Conservation (phyloP, 2,329 filamentous ascomycete genomes). For the Didymella arachidicola region DNA sequence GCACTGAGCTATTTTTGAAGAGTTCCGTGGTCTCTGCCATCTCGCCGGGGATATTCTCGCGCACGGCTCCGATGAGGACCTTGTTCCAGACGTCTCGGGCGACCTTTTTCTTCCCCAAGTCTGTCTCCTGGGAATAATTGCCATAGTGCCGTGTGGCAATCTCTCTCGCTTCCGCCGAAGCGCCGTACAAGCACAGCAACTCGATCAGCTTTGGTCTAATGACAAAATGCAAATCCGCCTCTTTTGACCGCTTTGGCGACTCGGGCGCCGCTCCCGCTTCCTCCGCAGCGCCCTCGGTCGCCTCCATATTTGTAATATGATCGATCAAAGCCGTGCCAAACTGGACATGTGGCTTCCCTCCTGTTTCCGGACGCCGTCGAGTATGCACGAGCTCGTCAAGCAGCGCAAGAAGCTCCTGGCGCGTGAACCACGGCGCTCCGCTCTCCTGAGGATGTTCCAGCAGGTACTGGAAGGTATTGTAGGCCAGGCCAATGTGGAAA, state of each 20-base stretch:
- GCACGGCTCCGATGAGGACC: slow-evolving; percentile 68
- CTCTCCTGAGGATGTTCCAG: slow-evolving; percentile 44
- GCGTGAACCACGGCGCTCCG: slow-evolving; percentile 44
- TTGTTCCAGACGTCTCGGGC: slow-evolving; percentile 32
- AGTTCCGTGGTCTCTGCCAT: slow-evolving; percentile 64
- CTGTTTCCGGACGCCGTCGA: slow-evolving; percentile 46
- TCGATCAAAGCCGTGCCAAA: slow-evolving; percentile 51
- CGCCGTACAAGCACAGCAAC: slow-evolving; percentile 37
- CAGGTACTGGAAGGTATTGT: slow-evolving; percentile 69
- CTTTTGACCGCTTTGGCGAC: slow-evolving; percentile 6
- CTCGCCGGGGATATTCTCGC: slow-evolving; percentile 65
- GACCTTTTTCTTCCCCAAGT: slow-evolving; percentile 1
- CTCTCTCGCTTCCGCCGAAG: slow-evolving; percentile 36
- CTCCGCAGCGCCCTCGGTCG: neutral
- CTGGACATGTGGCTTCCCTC: slow-evolving; percentile 50
- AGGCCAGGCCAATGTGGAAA: slow-evolving; percentile 62
- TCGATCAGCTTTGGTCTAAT: slow-evolving; percentile 24
- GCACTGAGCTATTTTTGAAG: slow-evolving; percentile 54
- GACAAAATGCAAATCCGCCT: slow-evolving; percentile 12
- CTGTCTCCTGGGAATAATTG: slow-evolving; percentile 16
- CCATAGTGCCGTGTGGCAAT: slow-evolving; percentile 27
- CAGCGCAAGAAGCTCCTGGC: slow-evolving; percentile 24
- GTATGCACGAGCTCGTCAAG: slow-evolving; percentile 23
- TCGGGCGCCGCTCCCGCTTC: neutral
- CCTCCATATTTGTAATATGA: slow-evolving; percentile 18